Percentiles rank a stretch among this genome's conserved stretches.
Evolutionary conservation across 2,329 filamentous ascomycete genomes (phyloP).

Genomic region (Paecilomyces fulvus): DNA sequence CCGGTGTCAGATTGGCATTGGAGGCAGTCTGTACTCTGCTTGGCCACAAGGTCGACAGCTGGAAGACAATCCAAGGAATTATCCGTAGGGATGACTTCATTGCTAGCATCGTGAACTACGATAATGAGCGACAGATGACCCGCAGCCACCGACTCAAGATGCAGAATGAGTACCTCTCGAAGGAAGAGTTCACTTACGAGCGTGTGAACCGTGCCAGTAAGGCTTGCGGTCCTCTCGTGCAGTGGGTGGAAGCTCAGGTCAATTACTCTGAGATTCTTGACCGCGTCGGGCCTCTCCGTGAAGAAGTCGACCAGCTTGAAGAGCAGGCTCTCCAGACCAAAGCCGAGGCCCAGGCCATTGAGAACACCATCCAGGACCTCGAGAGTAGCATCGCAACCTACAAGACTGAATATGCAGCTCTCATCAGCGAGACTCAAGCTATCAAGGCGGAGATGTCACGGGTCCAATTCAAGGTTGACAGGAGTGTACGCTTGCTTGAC

Average conservation of each 20-base stretch:
- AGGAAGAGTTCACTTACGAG: slow-evolving; percentile 93
- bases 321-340: slow-evolving; percentile 85
- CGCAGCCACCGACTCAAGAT: slow-evolving; percentile 72
- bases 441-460: slow-evolving; percentile 96
- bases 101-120: slow-evolving; percentile 92
- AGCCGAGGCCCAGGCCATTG: slow-evolving; percentile 83
- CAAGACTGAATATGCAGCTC: slow-evolving; percentile 88
- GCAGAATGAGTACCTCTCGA: slow-evolving; percentile 83
- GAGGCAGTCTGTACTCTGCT: slow-evolving; percentile 95
- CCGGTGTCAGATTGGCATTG: slow-evolving; percentile 81
- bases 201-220: slow-evolving; percentile 93
- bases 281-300: slow-evolving; percentile 80
- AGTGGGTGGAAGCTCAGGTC: slow-evolving; percentile 95
- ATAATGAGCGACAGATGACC: slow-evolving; percentile 95
- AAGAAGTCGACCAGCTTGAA: slow-evolving; percentile 81
- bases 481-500: slow-evolving; percentile 87
- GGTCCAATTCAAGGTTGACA: slow-evolving; percentile 96
- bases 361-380: slow-evolving; percentile 73
- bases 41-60: slow-evolving; percentile 80
- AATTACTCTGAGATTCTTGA: slow-evolving; percentile 97
- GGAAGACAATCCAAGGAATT: slow-evolving; percentile 84
- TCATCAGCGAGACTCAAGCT: slow-evolving; percentile 93
- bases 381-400: slow-evolving; percentile 89
- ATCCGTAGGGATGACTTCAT: slow-evolving; percentile 94
- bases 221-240: slow-evolving; percentile 90